Evolutionary conservation across 116 monocot genomes (phyloP).

Genomic region (Iris pallida): DNA sequence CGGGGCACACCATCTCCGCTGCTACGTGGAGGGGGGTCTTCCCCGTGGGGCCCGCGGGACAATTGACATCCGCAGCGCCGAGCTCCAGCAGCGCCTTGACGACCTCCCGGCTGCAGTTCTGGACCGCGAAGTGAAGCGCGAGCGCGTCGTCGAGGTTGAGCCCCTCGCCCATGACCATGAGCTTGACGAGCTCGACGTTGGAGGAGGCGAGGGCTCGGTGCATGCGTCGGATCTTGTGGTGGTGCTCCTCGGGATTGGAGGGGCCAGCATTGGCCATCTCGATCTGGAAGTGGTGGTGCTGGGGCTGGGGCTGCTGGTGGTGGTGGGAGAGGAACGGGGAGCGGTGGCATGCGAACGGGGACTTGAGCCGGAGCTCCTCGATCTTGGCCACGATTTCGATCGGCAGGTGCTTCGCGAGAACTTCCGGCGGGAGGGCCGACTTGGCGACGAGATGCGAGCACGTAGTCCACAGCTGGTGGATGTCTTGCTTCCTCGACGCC

Average conservation of each 20-base stretch:
- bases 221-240: conserved; percentile 38
- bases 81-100: conserved; percentile 81
- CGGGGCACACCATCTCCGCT: conserved; percentile 68
- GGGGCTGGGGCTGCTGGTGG: too few species aligned
- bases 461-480: conserved; percentile 17
- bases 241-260: conserved; percentile 8
- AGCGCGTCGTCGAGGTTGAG: conserved; percentile 40
- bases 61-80: conserved; percentile 58
- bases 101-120: conserved; percentile 39
- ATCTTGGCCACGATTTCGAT: conserved; percentile 44
- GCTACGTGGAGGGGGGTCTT: conserved; percentile 36
- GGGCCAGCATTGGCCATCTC: not conserved
- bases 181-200: conserved; percentile 37
- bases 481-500: conserved; percentile 6
- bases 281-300: conserved; percentile 37
- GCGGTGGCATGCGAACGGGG: conserved; percentile 28
- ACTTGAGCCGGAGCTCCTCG: conserved; percentile 47
- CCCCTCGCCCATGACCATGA: conserved; percentile 42
- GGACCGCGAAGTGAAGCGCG: conserved; percentile 34
- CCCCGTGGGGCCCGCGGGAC: conserved; percentile 19
- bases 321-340: conserved; percentile 19
- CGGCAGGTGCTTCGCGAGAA: conserved; percentile 92
- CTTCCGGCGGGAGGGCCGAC: conserved; percentile 25
- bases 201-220: conserved; percentile 35
- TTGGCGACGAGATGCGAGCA: conserved; percentile 27